phyloP scores from a whole-genome alignment of 2,329 filamentous ascomycete species.

The Aspergillus flavus region DNA sequence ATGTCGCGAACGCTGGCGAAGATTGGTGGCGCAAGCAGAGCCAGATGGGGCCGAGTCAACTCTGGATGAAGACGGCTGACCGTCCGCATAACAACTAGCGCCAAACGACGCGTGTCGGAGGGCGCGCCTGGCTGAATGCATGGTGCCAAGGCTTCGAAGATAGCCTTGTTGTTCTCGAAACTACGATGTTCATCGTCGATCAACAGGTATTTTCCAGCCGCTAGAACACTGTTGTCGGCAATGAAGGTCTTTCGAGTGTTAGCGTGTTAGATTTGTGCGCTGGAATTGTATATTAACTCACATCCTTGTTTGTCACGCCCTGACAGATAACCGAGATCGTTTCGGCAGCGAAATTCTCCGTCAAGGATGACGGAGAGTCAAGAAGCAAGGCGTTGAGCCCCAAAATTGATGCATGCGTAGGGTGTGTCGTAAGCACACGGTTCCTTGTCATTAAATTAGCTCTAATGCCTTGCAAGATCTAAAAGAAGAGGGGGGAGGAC shows the following conservation, averaged over 20 bases:
- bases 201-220: conserved; percentile 87
- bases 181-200: conserved; percentile 59
- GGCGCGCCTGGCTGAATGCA: conserved; percentile 77
- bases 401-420: conserved; percentile 77
- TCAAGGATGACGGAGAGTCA: conserved; percentile 73
- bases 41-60: conserved; percentile 77
- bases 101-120: conserved; percentile 79
- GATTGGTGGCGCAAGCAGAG: conserved; percentile 76
- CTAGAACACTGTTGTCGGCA: conserved; percentile 83
- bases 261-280: conserved; percentile 6
- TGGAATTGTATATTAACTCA: conserved; percentile 49
- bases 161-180: conserved; percentile 75
- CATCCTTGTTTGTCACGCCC: conserved; percentile 75
- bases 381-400: conserved; percentile 86
- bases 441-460: conserved; percentile 58
- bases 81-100: conserved; percentile 85
- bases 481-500: neutral
- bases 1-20: conserved; percentile 89
- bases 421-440: conserved; percentile 75
- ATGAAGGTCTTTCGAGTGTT: conserved; percentile 67
- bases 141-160: conserved; percentile 76
- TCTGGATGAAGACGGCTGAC: conserved; percentile 78
- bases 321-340: conserved; percentile 75
- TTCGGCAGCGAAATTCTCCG: conserved; percentile 71
- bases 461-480: conserved; percentile 10